phyloP scores from a whole-genome alignment of 805 yeast genomes.

The Ogataea salicorniae region DNA sequence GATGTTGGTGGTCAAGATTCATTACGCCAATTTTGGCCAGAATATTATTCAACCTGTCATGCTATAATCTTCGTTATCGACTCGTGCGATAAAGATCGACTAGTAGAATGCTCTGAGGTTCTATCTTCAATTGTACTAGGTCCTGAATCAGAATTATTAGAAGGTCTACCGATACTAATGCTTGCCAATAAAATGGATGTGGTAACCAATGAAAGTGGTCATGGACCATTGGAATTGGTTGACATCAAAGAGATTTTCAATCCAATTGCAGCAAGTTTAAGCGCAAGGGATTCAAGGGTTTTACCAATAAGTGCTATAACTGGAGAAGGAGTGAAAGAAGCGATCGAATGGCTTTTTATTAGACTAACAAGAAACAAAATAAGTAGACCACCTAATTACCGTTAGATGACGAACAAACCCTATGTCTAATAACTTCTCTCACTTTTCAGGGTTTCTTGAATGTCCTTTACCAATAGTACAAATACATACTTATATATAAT shows the following conservation, averaged over 20 bases:
- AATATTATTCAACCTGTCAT: constrained; percentile 81
- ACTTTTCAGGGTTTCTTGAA: no score
- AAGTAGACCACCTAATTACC: constrained; percentile 48
- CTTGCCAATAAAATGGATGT: constrained; percentile 92
- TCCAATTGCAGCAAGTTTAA: constrained; percentile 72
- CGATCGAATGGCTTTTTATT: constrained; percentile 82
- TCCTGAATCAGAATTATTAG: constrained; percentile 47
- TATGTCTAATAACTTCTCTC: background rate
- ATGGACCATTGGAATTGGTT: constrained; percentile 62
- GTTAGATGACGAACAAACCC: background rate
- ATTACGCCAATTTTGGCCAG: constrained; percentile 81
- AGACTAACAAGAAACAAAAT: constrained; percentile 64
- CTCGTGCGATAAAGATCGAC: constrained; percentile 76
- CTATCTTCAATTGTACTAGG: constrained; percentile 45
- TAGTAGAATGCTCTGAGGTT: constrained; percentile 75
- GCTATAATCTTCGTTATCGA: constrained; percentile 92
- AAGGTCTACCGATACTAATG: constrained; percentile 88
- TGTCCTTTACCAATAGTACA: no score
- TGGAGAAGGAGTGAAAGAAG: constrained; percentile 79
- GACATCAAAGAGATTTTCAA: constrained; percentile 81
- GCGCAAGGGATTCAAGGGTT: constrained; percentile 88
- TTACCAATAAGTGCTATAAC: constrained; percentile 83
- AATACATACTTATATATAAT: no score
- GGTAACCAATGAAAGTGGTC: constrained; percentile 62
- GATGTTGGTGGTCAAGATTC: constrained; percentile 94